A percentile compares a stretch with the other conserved stretches of the same genome.
These are phyloP conservation scores for Pulveroboletus ravenelii DNA, from an alignment of 768 basidiomycete species.

Conservation along the genomic window DNA sequence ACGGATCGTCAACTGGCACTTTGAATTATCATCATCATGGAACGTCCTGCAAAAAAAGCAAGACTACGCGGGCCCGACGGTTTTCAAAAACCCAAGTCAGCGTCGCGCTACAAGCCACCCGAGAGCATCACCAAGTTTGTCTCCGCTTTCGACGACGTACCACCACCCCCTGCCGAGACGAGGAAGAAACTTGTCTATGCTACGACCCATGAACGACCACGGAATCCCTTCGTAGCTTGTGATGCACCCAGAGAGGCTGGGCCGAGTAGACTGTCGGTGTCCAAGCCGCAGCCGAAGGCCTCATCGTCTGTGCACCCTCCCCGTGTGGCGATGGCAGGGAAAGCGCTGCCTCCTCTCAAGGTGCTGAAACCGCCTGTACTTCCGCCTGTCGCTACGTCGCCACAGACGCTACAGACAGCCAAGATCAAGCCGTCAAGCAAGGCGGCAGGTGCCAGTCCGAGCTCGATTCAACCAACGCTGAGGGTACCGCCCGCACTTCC, in stretches of 20 bases:
- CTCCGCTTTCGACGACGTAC: slow-evolving; percentile 22
- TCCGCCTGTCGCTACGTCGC: background rate
- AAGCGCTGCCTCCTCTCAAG: slow-evolving; percentile 6
- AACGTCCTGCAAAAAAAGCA: slow-evolving; percentile 12
- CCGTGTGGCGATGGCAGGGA: slow-evolving; percentile 1
- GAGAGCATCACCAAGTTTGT: slow-evolving; percentile 26
- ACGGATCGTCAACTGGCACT: background rate
- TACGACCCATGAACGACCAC: slow-evolving; percentile 12
- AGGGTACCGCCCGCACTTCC: slow-evolving; percentile 4
- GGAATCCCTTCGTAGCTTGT: slow-evolving; percentile 19
- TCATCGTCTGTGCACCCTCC: slow-evolving; percentile 4
- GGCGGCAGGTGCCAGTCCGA: background rate
- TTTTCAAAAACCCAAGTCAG: slow-evolving; percentile 22
- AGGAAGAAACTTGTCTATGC: slow-evolving; percentile 5
- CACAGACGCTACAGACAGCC: background rate
- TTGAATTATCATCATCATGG: background rate
- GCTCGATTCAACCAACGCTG: slow-evolving; percentile 4
- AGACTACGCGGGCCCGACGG: slow-evolving; percentile 27
- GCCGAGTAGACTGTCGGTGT: slow-evolving; percentile 9
- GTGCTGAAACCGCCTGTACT: slow-evolving; percentile 17
- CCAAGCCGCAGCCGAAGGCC: slow-evolving; percentile 5
- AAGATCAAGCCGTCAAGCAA: slow-evolving; percentile 1
- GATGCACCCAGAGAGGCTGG: slow-evolving; percentile 5
- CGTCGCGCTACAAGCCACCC: slow-evolving; percentile 22
- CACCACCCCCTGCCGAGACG: background rate